Base-by-base conservation (phyloP, 2,329 filamentous ascomycete genomes). In the Colletotrichum sp. region DNA sequence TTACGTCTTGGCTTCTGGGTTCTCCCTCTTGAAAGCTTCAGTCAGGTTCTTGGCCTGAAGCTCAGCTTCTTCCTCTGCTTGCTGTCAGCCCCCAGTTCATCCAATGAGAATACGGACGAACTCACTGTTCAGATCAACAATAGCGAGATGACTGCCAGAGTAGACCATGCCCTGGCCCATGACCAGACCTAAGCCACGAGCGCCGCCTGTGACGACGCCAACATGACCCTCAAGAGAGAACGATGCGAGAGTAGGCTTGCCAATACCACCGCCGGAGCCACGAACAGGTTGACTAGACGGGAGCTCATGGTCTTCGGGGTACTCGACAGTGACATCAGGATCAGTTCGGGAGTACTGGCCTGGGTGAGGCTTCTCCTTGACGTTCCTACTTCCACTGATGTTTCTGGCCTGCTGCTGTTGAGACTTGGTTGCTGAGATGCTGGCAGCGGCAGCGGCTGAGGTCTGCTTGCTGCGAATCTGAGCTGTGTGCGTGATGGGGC, bases 81-180 rank as follows among this genome's bases (percentile, higher is more conserved):
- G 18, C 18, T 52, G 28, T 76, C 18, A 74, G 34, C 18, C 21
- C 8, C 8, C n/a, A 39, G 18, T n/a, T 21, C n/a, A 21, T 21
- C n/a, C 12, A 24, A 21, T 63, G 49, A n/a, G 15, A n/a, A 34
- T 15, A n/a, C 21, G 39, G 21, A 8, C 52, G 39, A 63, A 89
- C 92, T 79, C 86, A 96, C 95, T 94, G 87, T 99, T 98, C 87
- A 98, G 89, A 84, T 99, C 96, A 55, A 98, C 95, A 85, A 99
- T 95, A 57, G 96, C 96, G 77, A 98, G 90, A 84, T 98, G 93
- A 12, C 95, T 95, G 68, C 96, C 96, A 70, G 95, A 97, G 69
- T 95, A 93, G 69, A 98, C 94, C 85, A 98, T 92, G 63, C 95
- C 96, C 87, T 98, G 96, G 68, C 94, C 95, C 94, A 99, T 98